Conservation (phyloP, 2,329 filamentous ascomycete species). For the Exophiala lecanii-corni region DNA sequence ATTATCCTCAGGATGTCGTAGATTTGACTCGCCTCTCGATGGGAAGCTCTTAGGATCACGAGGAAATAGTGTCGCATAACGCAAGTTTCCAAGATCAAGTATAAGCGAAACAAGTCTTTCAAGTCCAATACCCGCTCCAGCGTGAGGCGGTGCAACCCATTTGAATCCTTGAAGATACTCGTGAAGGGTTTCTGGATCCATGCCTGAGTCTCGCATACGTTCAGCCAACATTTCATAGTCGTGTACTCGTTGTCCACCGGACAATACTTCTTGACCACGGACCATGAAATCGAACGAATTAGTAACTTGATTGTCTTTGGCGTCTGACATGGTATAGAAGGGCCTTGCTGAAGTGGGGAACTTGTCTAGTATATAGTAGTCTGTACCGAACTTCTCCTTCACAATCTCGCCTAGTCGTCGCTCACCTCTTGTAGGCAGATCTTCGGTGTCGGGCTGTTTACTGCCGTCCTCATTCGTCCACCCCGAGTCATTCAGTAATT, state of each 20-base stretch:
- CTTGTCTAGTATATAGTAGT: constrained; percentile 83
- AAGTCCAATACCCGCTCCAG: constrained; percentile 73
- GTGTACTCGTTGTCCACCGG: constrained; percentile 79
- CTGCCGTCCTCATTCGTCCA: constrained; percentile 64
- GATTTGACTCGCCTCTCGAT: constrained; percentile 44
- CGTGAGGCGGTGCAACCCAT: constrained; percentile 73
- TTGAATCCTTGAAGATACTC: constrained; percentile 77
- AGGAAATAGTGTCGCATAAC: constrained; percentile 72
- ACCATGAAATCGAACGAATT: constrained; percentile 87
- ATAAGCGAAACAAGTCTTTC: constrained; percentile 75
- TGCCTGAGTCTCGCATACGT: constrained; percentile 64
- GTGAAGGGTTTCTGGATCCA: constrained; percentile 66
- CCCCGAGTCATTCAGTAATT: constrained; percentile 65
- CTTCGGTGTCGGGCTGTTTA: constrained; percentile 62
- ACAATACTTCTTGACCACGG: constrained; percentile 76
- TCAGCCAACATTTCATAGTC: constrained; percentile 61
- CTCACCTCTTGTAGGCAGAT: constrained; percentile 72
- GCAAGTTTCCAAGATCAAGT: constrained; percentile 71
- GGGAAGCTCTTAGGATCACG: constrained; percentile 75
- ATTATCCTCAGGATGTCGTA: constrained; percentile 68
- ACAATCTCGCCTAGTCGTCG: constrained; percentile 71
- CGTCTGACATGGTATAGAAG: constrained; percentile 76
- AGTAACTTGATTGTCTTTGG: constrained; percentile 60
- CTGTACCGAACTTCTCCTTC: constrained; percentile 71
- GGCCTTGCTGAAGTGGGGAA: constrained; percentile 72